These are phyloP conservation scores for Penicillium alfredii DNA, from an alignment of 495 filamentous ascomycete genomes.

Conservation along the genomic window DNA sequence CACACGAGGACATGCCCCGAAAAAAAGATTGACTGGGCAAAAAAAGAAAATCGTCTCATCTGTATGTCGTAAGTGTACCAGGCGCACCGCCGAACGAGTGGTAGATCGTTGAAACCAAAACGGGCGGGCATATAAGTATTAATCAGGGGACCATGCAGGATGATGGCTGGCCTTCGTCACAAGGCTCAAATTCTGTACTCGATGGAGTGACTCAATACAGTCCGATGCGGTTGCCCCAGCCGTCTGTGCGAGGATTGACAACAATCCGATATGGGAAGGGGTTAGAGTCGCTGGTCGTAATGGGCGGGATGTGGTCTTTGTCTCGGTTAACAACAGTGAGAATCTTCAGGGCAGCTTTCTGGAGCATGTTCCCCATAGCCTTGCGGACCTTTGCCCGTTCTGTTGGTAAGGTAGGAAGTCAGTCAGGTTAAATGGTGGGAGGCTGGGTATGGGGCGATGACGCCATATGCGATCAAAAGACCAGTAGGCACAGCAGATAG, in stretches of 20 bases:
- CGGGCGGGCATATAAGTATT: too few species aligned
- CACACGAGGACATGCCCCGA: too few species aligned
- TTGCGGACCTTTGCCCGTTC: constrained; percentile 80
- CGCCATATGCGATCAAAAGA: too few species aligned
- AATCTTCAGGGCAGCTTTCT: constrained; percentile 81
- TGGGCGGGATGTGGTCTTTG: constrained; percentile 96
- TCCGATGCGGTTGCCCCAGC: constrained; percentile 75
- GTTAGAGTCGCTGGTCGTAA: constrained; percentile 86
- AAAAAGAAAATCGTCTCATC: too few species aligned
- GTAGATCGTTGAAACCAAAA: too few species aligned
- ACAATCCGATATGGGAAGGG: constrained; percentile 93
- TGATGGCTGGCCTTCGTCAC: too few species aligned
- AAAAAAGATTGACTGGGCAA: too few species aligned
- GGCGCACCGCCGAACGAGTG: too few species aligned
- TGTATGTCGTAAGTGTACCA: too few species aligned
- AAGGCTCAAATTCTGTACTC: not conserved
- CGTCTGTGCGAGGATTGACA: constrained; percentile 70
- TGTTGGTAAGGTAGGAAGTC: constrained; percentile 23
- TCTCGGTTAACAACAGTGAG: constrained; percentile 76
- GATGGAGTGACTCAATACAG: constrained; percentile 51
- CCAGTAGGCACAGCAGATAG: too few species aligned
- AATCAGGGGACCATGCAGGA: too few species aligned
- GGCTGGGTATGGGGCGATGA: too few species aligned
- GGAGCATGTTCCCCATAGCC: constrained; percentile 80
- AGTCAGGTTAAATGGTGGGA: constrained; percentile 1